Percentiles rank a stretch among this genome's conserved stretches.
These are phyloP conservation scores for Aspergillus panamensis DNA, from an alignment of 495 filamentous ascomycete species.

Conservation along the genomic window DNA sequence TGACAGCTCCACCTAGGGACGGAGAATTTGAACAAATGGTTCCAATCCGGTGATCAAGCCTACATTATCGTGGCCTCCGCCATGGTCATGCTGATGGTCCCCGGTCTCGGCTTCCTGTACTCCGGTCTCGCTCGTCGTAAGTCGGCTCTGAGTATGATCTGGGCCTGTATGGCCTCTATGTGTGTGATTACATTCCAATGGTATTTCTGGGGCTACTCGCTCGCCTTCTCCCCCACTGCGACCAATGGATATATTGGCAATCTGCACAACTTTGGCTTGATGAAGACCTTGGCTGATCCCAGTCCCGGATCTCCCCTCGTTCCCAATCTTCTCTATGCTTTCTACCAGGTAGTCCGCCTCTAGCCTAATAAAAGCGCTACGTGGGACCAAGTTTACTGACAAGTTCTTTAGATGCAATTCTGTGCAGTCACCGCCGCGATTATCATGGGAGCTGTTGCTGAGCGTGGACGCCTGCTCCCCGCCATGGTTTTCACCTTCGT, in stretches of 20 bases:
- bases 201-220: slow-evolving; percentile 73
- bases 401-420: slow-evolving; percentile 77
- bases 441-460: slow-evolving; percentile 85
- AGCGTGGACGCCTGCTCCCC: slow-evolving; percentile 91
- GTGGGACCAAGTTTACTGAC: not conserved
- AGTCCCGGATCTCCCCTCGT: slow-evolving; percentile 62
- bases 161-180: slow-evolving; percentile 63
- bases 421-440: slow-evolving; percentile 90
- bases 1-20: slow-evolving; percentile 40
- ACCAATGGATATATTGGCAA: slow-evolving; percentile 68
- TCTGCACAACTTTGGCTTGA: slow-evolving; percentile 61
- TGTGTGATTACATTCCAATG: slow-evolving; percentile 69
- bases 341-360: slow-evolving; percentile 57
- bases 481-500: slow-evolving; percentile 92
- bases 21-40: slow-evolving; percentile 91
- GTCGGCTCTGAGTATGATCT: slow-evolving; percentile 67
- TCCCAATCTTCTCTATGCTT: slow-evolving; percentile 60
- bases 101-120: slow-evolving; percentile 68
- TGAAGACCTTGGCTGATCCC: slow-evolving; percentile 59
- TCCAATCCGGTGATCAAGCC: slow-evolving; percentile 65
- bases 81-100: slow-evolving; percentile 93
- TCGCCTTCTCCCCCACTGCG: slow-evolving; percentile 62
- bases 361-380: not conserved
- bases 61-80: slow-evolving; percentile 90
- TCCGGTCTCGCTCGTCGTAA: slow-evolving; percentile 63